Base-by-base conservation (phyloP, 306 rosid species). In the Castanea sativa region DNA sequence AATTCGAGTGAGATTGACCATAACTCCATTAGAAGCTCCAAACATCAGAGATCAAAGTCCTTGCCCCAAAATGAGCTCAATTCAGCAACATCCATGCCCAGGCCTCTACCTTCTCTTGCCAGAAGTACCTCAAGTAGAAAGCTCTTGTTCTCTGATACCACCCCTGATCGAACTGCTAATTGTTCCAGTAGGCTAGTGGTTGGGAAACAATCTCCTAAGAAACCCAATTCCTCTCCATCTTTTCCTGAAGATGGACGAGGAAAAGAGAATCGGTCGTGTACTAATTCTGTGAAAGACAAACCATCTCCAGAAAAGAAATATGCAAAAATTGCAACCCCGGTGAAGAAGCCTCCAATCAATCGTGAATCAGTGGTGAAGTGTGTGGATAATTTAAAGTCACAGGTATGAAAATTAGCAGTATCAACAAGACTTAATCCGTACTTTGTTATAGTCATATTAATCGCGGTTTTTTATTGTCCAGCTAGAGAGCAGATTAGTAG, bases 21-120 rank as follows among this genome's bases (percentile, higher is more conserved):
- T 65, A 84, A 78, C 23, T 83, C 89, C 0, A 77, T 82, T 10
- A 86, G 86, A 80, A 86, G 76, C 23, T 73, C 91, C 60, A 91
- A 88, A 79, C 96, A 94, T 85, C 94, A 88, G 55, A 76, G 97
- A 61, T 92, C 97, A 30, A 94, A 89, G 32, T 94, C 98, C 5
- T 64, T 85, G 86, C 89, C 91, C 25, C 92, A 87, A 56, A 85
- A 81, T 69, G 98, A 92, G 88, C 55, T 92, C 86, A 89, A 83
- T 71, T 77, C 85, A 19, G 59, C 73, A 77, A 65, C 83, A 56
- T 64, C 78, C 67, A 74, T 74, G 52, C 35, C 80, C 71, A 88
- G 85, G 77, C 25, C 80, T 76, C 99, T 87, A 74, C 91, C 95
- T 89, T 87, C 94, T 68, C 95, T 92, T 82, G 72, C 89, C 63